Conservation (phyloP, 169 alveolate genomes). For the Babesia bigemina region DNA sequence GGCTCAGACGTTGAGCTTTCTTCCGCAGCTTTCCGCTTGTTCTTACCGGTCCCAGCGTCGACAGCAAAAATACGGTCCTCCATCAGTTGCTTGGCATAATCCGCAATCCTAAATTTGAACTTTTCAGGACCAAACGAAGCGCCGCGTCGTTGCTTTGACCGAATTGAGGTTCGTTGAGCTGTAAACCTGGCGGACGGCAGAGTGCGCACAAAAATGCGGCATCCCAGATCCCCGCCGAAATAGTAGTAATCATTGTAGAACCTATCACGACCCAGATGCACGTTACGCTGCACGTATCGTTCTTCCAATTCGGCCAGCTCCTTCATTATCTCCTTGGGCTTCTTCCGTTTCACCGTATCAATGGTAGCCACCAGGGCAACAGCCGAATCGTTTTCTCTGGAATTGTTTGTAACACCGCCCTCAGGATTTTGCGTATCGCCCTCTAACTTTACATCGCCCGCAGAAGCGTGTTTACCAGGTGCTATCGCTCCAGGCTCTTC, state of each 20-base stretch:
- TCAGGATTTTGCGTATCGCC: background rate
- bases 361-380: background rate
- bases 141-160: conserved; percentile 23
- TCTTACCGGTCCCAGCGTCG: conserved; percentile 17
- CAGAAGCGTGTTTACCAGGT: background rate
- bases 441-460: background rate
- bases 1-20: background rate
- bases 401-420: background rate
- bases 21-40: background rate
- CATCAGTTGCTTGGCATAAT: conserved; percentile 27
- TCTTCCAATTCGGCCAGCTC: conserved; percentile 59
- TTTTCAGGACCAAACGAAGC: conserved; percentile 38
- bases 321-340: conserved; percentile 40
- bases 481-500: background rate
- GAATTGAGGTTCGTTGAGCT: conserved; percentile 10
- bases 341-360: conserved; percentile 6
- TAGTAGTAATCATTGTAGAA: conserved; percentile 61
- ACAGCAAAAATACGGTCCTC: conserved; percentile 26
- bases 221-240: conserved; percentile 54
- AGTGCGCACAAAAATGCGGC: conserved; percentile 51
- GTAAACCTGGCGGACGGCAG: conserved; percentile 39
- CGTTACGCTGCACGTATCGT: conserved; percentile 41
- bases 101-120: conserved; percentile 26
- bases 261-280: conserved; percentile 52
- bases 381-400: background rate